Base-by-base conservation (phyloP, 345 rosid species). In the Gossypium thurberi region DNA sequence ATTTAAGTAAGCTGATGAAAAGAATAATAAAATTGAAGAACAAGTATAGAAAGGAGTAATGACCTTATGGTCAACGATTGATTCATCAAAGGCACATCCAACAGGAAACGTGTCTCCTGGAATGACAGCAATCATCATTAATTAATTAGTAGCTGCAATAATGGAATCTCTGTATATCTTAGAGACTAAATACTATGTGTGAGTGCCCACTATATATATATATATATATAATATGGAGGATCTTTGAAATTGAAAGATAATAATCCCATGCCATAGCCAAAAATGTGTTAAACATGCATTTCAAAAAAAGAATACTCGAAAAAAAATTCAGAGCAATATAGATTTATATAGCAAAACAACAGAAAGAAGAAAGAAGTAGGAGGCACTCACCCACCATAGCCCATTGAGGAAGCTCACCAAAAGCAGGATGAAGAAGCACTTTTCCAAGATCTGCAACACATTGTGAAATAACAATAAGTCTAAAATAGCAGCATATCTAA, bases 371-470 rank as follows among this genome's bases (percentile, higher is more conserved):
- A 2, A 47, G 26, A 65, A 44, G 69, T n/a, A 59, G 17, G 51
- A 40, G 61, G 25, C 26, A 75, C 90, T 84, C 66, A 87, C 97
- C 98, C 33, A 91, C 96, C 42, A 88, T 94, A 73, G 96, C 98
- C 97, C 98, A 93, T 48, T 93, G 98, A 70, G 96, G 94, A 15
- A 91, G 97, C 77, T 69, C 92, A 52, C 98, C 97, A 72, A 93
- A 91, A 75, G 78, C 76, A 6, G 91, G 86, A 63, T 77, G 94
- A 74, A 88, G 90, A 73, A 93, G 89, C 65, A 91, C 94, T 81
- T 90, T 91, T 64, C 97, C 97, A 23, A 90, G 89, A 86, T 93
- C 97, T 93, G 53, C 26, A 74, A 23, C 23, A 48, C 50, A n/a
- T 33, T 33, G 40, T 33, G 40, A 33, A 33, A 33, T 5, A 33